Conservation (phyloP, 164 flowering plant genomes). For the Euptelea pleiosperma region DNA sequence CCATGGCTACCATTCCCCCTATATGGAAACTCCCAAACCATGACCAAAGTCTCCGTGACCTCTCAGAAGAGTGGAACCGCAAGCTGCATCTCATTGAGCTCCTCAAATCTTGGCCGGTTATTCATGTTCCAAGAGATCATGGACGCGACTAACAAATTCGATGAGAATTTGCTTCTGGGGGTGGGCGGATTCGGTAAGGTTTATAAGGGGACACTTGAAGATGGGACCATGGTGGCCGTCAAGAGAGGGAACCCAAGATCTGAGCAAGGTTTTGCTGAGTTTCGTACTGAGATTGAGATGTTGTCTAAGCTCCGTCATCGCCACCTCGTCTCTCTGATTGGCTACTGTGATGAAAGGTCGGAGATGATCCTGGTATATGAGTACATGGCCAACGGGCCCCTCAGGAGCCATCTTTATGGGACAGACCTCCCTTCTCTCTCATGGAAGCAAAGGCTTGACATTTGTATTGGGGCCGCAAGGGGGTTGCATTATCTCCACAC, state of each 20-base stretch:
- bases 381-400: constrained; percentile 28
- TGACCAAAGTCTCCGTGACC: constrained; percentile 16
- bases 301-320: constrained; percentile 29
- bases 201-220: constrained; percentile 26
- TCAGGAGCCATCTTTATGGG: constrained; percentile 24
- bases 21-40: constrained; percentile 20
- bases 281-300: constrained; percentile 24
- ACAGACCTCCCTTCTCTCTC: constrained; percentile 25
- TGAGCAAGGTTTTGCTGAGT: constrained; percentile 24
- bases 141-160: constrained; percentile 24
- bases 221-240: constrained; percentile 21
- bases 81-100: constrained; percentile 17
- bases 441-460: constrained; percentile 29
- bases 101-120: constrained; percentile 16
- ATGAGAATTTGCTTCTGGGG: constrained; percentile 21
- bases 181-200: constrained; percentile 26
- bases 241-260: constrained; percentile 28
- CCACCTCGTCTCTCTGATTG: constrained; percentile 27
- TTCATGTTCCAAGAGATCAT: constrained; percentile 28
- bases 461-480: constrained; percentile 31
- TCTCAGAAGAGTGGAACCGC: constrained; percentile 26
- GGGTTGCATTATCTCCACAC: constrained; percentile 31
- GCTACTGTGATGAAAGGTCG: constrained; percentile 26
- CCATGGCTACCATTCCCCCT: constrained; percentile 19
- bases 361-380: constrained; percentile 29